These are phyloP conservation scores for Globisporangium acanthophoron DNA, from an alignment of 352 stramenopile genomes.

Conservation along the genomic window DNA sequence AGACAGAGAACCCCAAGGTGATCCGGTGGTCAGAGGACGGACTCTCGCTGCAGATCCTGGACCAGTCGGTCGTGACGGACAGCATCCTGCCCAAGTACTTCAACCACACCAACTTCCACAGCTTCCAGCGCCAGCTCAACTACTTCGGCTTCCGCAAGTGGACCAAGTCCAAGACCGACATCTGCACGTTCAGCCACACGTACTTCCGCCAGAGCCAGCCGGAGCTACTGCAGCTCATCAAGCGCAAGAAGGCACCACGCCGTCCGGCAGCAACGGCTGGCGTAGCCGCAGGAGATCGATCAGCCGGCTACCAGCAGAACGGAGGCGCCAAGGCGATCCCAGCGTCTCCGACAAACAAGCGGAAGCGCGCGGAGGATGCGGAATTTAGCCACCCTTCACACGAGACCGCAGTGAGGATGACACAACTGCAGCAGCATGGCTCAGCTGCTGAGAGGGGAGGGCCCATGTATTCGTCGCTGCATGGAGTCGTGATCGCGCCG, in stretches of 20 bases:
- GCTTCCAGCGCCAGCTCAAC: conserved; percentile 86
- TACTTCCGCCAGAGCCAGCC: conserved; percentile 72
- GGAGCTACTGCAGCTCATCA: conserved; percentile 71
- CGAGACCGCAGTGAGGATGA: background rate
- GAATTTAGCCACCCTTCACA: background rate
- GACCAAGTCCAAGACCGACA: conserved; percentile 66
- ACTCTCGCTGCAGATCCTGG: conserved; percentile 40
- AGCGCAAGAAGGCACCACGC: conserved; percentile 70
- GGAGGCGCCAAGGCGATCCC: background rate
- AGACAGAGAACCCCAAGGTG: conserved; percentile 37
- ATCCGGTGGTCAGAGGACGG: conserved; percentile 50
- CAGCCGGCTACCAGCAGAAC: background rate
- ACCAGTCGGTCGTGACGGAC: conserved; percentile 42
- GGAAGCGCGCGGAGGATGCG: background rate
- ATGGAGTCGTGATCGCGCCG: conserved; percentile 23
- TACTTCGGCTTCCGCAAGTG: conserved; percentile 86
- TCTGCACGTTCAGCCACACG: conserved; percentile 84
- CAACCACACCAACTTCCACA: conserved; percentile 87
- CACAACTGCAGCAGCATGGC: conserved; percentile 2
- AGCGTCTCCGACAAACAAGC: background rate
- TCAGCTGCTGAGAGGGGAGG: conserved; percentile 19
- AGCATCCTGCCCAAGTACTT: conserved; percentile 87
- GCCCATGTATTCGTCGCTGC: conserved; percentile 28
- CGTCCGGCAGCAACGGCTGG: conserved; percentile 20
- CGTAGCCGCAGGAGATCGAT: conserved; percentile 5